Evolutionary conservation across 345 rosid species (phyloP).

Genomic region (Luvunga scandens): DNA sequence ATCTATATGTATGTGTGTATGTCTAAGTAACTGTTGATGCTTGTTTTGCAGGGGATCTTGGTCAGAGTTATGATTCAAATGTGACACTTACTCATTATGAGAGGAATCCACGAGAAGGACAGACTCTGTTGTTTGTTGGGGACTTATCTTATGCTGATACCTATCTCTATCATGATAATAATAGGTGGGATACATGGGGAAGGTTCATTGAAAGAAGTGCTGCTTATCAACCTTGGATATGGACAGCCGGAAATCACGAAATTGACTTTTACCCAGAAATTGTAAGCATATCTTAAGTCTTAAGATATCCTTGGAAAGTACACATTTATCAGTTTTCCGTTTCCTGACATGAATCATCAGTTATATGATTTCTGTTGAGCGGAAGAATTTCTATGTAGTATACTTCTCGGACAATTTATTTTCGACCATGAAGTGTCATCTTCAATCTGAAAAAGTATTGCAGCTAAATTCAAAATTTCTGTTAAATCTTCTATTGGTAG

Average conservation of each 20-base stretch:
- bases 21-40: neutral
- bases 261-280: slow-evolving; percentile 70
- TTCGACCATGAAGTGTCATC: neutral
- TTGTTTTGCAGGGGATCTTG: slow-evolving; percentile 77
- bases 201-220: slow-evolving; percentile 78
- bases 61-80: slow-evolving; percentile 88
- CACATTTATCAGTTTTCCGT: neutral
- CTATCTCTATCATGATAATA: slow-evolving; percentile 65
- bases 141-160: slow-evolving; percentile 88
- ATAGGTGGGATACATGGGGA: slow-evolving; percentile 92
- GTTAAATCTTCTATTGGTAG: neutral
- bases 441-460: neutral
- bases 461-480: neutral
- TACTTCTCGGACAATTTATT: neutral
- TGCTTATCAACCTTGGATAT: slow-evolving; percentile 98
- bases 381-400: neutral
- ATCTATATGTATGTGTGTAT: neutral
- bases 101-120: slow-evolving; percentile 57
- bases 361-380: neutral
- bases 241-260: slow-evolving; percentile 93
- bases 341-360: neutral
- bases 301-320: neutral
- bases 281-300: slow-evolving; percentile 41
- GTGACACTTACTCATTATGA: slow-evolving; percentile 80
- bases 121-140: slow-evolving; percentile 69